Conservation (phyloP, 345 rosid species). For the Atalantia buxifolia region DNA sequence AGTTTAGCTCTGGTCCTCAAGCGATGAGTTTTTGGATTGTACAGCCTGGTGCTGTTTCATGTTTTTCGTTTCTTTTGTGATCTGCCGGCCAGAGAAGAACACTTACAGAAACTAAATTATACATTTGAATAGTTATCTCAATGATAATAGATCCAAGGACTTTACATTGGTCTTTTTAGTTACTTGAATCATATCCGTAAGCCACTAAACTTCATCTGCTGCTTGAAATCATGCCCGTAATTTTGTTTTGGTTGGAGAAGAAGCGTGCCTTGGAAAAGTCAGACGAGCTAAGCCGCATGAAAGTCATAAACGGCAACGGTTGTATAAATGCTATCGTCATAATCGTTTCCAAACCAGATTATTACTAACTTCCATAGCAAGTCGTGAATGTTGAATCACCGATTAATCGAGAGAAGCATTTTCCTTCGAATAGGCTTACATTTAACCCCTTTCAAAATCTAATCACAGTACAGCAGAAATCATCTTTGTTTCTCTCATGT, state of each 20-base stretch:
- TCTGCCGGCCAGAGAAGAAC: background rate
- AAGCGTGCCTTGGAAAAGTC: background rate
- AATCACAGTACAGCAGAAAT: background rate
- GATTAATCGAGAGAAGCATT: background rate
- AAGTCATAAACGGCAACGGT: background rate
- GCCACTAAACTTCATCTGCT: too few relatives aligned
- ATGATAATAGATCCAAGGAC: background rate
- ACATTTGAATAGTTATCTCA: background rate
- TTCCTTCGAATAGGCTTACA: background rate
- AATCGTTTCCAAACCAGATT: too few relatives aligned
- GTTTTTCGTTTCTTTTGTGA: background rate
- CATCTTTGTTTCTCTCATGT: background rate
- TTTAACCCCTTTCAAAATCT: background rate
- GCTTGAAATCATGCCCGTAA: background rate
- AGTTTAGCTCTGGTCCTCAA: slow-evolving; percentile 32
- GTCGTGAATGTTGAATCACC: background rate
- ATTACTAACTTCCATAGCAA: background rate
- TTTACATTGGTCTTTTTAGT: background rate
- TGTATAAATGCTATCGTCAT: background rate
- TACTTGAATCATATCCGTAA: too few relatives aligned
- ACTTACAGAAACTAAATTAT: slow-evolving; percentile 2
- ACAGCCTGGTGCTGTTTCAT: background rate
- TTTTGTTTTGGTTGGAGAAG: too few relatives aligned
- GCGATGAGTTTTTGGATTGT: slow-evolving; percentile 1
- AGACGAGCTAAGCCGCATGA: background rate